These are phyloP conservation scores for Fagopyrum tataricum DNA, from an alignment of 148 eudicot genomes.

Conservation along the genomic window DNA sequence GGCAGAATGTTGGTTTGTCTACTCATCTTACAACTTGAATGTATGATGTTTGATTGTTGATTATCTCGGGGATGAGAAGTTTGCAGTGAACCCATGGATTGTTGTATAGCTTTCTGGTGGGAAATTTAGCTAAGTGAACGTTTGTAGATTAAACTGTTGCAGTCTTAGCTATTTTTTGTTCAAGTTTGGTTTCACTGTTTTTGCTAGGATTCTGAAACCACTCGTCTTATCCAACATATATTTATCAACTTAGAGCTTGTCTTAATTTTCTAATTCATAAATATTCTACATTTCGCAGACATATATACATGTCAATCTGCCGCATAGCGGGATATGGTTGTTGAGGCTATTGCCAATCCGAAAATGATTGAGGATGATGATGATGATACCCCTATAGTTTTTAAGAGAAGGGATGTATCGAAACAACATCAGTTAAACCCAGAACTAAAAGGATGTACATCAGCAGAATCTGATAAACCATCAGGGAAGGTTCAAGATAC, in stretches of 20 bases:
- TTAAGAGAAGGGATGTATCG: constrained; percentile 42
- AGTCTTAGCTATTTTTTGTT: not conserved
- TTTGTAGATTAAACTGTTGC: not conserved
- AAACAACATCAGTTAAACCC: constrained; percentile 34
- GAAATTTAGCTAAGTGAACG: not conserved
- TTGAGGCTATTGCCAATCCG: constrained; percentile 38
- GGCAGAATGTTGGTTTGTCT: too few species aligned
- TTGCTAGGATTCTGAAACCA: not conserved
- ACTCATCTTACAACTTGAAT: too few species aligned
- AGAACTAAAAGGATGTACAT: constrained; percentile 31
- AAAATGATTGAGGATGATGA: constrained; percentile 42
- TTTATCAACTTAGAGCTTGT: not conserved
- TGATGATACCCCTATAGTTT: constrained; percentile 75
- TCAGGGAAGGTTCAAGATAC: constrained; percentile 36
- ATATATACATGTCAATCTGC: constrained; percentile 3
- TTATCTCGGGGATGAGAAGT: too few species aligned
- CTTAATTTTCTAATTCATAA: not conserved
- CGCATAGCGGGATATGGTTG: constrained; percentile 29
- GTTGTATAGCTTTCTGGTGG: too few species aligned
- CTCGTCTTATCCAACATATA: not conserved
- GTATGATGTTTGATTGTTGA: too few species aligned
- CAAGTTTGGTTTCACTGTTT: not conserved
- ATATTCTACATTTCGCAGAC: not conserved
- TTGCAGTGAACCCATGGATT: too few species aligned
- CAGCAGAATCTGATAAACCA: constrained; percentile 41